Evolutionary conservation across 2,329 filamentous ascomycete genomes (phyloP).

Genomic region (Aspergillus flavus): DNA sequence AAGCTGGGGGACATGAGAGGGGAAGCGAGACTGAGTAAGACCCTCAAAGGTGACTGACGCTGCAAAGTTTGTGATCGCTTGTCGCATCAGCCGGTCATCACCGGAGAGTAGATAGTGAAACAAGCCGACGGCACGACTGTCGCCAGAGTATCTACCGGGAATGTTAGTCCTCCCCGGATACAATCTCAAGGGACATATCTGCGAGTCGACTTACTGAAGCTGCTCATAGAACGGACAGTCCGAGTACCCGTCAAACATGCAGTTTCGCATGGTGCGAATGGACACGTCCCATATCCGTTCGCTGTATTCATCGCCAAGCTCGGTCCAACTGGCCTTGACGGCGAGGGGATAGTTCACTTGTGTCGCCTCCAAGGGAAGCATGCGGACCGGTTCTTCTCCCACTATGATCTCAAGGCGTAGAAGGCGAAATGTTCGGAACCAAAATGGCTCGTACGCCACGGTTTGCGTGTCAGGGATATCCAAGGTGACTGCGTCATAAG

Average conservation of each 20-base stretch:
- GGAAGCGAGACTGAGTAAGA: slow-evolving; percentile 35
- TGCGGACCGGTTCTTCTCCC: slow-evolving; percentile 24
- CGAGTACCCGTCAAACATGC: slow-evolving; percentile 40
- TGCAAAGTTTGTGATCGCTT: slow-evolving; percentile 37
- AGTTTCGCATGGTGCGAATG: slow-evolving; percentile 37
- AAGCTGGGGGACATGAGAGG: slow-evolving; percentile 33
- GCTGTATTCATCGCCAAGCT: slow-evolving; percentile 16
- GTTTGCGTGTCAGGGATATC: slow-evolving; percentile 19
- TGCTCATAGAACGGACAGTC: slow-evolving; percentile 43
- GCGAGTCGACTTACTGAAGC: slow-evolving; percentile 29
- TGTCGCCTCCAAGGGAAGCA: slow-evolving; percentile 29
- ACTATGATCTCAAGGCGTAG: slow-evolving; percentile 34
- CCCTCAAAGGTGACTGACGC: slow-evolving; percentile 30
- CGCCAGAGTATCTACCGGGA: slow-evolving; percentile 25
- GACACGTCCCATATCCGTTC: slow-evolving; percentile 34
- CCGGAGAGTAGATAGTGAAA: slow-evolving; percentile 38
- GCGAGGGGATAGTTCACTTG: slow-evolving; percentile 43
- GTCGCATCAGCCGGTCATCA: slow-evolving; percentile 35
- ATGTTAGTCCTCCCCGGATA: not conserved
- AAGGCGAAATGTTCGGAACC: slow-evolving; percentile 46
- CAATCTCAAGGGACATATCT: not conserved
- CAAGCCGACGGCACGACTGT: slow-evolving; percentile 28
- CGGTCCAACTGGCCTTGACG: slow-evolving; percentile 30
- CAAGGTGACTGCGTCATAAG: slow-evolving; percentile 38
- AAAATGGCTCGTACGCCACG: slow-evolving; percentile 41